Percentiles rank a stretch among this genome's conserved stretches.
Conservation (phyloP, 768 basidiomycete genomes). For the Boletus reticulatus region DNA sequence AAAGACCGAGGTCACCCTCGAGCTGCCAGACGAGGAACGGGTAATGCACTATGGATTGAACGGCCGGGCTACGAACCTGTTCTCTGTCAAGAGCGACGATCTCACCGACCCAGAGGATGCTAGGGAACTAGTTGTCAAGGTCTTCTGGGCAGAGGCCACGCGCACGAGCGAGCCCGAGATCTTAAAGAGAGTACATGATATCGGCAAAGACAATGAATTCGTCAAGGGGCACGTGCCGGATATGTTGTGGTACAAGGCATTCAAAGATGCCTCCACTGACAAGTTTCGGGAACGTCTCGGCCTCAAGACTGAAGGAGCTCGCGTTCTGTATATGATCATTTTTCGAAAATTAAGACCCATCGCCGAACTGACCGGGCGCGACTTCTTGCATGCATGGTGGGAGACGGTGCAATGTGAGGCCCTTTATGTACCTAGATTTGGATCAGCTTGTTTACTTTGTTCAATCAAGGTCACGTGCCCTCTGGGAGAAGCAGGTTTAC, state of each 20-base stretch:
- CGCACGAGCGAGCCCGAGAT: slow-evolving; percentile 5
- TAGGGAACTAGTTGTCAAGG: background rate
- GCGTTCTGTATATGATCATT: background rate
- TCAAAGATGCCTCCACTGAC: background rate
- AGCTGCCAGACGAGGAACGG: background rate
- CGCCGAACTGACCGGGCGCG: background rate
- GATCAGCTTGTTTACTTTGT: no score
- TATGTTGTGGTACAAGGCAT: background rate
- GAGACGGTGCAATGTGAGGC: background rate
- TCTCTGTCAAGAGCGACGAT: background rate
- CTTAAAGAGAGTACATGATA: slow-evolving; percentile 1
- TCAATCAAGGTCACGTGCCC: background rate
- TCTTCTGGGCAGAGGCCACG: background rate
- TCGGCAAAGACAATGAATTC: background rate
- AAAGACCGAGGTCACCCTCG: background rate
- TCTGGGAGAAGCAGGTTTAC: slow-evolving; percentile 1
- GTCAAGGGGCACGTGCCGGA: background rate
- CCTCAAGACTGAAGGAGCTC: background rate
- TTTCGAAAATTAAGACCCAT: background rate
- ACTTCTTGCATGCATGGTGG: slow-evolving; percentile 1
- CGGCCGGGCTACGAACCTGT: slow-evolving; percentile 7
- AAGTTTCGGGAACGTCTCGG: background rate
- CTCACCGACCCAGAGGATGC: background rate
- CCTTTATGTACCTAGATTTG: no score
- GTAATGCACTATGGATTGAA: slow-evolving; percentile 3